phyloP scores from a whole-genome alignment of 208 protist genomes.

The Leishmania amazonensis region DNA sequence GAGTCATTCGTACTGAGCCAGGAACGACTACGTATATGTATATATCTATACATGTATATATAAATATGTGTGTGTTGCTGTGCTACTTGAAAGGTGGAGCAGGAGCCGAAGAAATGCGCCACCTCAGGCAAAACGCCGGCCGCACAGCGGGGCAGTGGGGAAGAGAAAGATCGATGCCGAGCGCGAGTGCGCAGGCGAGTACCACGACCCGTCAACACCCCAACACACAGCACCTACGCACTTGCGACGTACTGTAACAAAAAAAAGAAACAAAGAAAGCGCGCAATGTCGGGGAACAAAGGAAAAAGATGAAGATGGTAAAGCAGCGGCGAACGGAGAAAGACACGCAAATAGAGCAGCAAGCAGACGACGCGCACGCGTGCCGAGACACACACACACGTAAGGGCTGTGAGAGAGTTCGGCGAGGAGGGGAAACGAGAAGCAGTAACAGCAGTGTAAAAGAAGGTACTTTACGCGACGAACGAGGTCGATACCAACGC shows the following conservation, averaged over 20 bases:
- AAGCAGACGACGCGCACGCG: slow-evolving; percentile 3
- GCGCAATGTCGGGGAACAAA: neutral
- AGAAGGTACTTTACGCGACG: neutral
- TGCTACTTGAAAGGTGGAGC: neutral
- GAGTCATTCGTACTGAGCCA: neutral
- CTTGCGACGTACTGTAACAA: neutral
- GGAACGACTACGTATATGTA: neutral
- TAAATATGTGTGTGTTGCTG: neutral
- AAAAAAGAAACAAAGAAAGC: neutral
- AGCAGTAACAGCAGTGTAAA: neutral
- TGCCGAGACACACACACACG: neutral
- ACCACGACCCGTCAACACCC: neutral
- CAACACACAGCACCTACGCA: neutral
- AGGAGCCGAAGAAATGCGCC: neutral
- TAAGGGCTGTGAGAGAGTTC: neutral
- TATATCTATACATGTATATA: neutral
- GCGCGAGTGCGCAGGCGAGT: neutral
- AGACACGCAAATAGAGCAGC: slow-evolving; percentile 7
- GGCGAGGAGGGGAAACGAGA: neutral
- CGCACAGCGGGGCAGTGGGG: neutral
- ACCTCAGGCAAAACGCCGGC: neutral
- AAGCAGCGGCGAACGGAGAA: slow-evolving; percentile 4
- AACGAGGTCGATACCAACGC: neutral
- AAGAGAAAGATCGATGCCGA: slow-evolving; percentile 1
- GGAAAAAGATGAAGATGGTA: neutral